Evolutionary conservation across 225 moss, liverwort and hornwort genomes (phyloP), one percentile per base, ranked within the genome.

Genomic region (Polytrichum commune): DNA sequence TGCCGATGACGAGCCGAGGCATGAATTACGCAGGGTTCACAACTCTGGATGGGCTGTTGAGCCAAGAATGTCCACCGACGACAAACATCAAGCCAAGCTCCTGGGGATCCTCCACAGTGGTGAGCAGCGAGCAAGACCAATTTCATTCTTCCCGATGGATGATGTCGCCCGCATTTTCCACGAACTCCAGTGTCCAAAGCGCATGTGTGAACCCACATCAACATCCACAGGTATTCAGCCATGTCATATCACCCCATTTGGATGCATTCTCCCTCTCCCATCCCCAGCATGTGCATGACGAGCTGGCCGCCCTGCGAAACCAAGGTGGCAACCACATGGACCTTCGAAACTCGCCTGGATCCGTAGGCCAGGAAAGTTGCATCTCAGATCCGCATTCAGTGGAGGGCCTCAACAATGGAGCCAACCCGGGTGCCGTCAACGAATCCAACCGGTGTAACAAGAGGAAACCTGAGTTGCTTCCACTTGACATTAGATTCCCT

Each of bases 391-490:
- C 76, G 16, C 10, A 66, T 1, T 84, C 90, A 1, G 27, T 85
- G 60, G 97, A 98, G 2, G 80, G 33, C 5, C 46, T 86, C 5
- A 78, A 81, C 53, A 46, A 16, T 46, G 86, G 86, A 1, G 74
- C 85, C 0, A 85, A 74, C 10, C 92, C 92, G 0, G 65, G 88
- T 27, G 86, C 88, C 1, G 88, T 90, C 6, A 84, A 78, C 2
- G 91, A 95, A 33, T 88, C 91, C 18, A 81, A 77, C 7, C 81
- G 89, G 60, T 77, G 87, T 38, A 84, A 82, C 4, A 94, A 86
- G 56, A 76, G 68, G 7, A 93, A 84, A 30, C 54, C 73, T 0
- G 89, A 86, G 0, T 86, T 84, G 35, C 88, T 81, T 4, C 71
- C 90, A 16, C 64, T 77, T 19, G 68, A 70, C 27, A 54, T 32